Evolutionary conservation across 257 asterid genomes (phyloP).

Genomic region (Ligustrum vulgare): DNA sequence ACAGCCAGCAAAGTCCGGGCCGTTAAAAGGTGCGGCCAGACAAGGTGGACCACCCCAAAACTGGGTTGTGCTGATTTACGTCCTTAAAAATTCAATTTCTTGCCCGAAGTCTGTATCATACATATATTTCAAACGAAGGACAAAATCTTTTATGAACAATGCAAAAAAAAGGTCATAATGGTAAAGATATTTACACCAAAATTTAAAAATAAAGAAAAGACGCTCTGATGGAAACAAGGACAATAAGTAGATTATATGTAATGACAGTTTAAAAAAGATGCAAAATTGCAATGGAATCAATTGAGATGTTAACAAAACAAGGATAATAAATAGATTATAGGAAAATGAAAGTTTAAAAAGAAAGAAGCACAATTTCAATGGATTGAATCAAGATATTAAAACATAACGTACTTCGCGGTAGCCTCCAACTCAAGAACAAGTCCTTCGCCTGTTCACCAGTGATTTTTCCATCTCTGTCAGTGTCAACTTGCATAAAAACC

Average conservation of each 20-base stretch:
- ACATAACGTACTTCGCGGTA: slow-evolving; percentile 67
- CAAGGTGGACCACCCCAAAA: neutral
- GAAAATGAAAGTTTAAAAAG: neutral
- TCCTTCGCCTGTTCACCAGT: slow-evolving; percentile 91
- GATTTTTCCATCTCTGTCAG: slow-evolving; percentile 91
- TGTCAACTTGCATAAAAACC: slow-evolving; percentile 91
- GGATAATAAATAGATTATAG: neutral
- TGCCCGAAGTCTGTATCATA: neutral
- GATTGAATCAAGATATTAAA: neutral
- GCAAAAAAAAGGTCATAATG: neutral
- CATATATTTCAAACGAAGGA: neutral
- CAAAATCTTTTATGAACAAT: neutral
- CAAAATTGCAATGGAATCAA: too few relatives aligned
- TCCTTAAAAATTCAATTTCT: neutral
- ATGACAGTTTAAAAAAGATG: neutral
- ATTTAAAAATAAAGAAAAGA: neutral
- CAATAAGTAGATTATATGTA: neutral
- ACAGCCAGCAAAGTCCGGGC: neutral
- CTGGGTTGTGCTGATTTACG: neutral
- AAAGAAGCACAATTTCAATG: neutral
- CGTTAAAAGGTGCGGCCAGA: neutral
- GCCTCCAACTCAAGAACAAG: slow-evolving; percentile 95
- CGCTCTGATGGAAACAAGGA: neutral
- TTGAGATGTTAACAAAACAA: neutral
- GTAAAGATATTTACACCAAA: neutral